Conservation (phyloP, 305 asterid species). For the Rubia balearica region DNA sequence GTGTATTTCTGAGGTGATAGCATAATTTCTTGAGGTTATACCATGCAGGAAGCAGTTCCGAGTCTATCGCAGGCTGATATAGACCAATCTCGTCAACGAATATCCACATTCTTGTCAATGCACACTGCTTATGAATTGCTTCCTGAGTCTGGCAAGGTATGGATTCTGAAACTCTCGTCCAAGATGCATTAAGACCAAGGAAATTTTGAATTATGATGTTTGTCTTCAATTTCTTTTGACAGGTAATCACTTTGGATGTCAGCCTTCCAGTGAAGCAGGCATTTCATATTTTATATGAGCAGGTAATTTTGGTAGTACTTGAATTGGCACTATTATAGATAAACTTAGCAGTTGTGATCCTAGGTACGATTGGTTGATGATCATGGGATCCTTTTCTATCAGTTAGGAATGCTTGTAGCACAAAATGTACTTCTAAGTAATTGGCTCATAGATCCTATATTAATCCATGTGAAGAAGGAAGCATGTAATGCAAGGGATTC, state of each 20-base stretch:
- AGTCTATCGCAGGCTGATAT: slow-evolving; percentile 49
- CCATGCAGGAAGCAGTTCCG: slow-evolving; percentile 46
- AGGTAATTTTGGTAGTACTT: slow-evolving; percentile 35
- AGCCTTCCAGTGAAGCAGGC: slow-evolving; percentile 67
- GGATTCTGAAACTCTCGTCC: slow-evolving; percentile 7
- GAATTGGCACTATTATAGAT: not conserved
- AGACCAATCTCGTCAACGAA: slow-evolving; percentile 49
- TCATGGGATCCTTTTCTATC: not conserved
- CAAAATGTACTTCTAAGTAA: slow-evolving; percentile 1
- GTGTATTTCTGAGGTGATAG: not conserved
- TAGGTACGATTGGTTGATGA: too few species aligned
- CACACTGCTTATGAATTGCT: slow-evolving; percentile 67
- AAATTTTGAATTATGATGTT: not conserved
- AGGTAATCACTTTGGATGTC: slow-evolving; percentile 65
- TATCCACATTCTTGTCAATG: slow-evolving; percentile 50
- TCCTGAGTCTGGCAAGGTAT: slow-evolving; percentile 74
- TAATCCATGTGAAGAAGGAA: too few species aligned
- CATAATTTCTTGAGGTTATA: slow-evolving; percentile 13
- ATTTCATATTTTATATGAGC: slow-evolving; percentile 61
- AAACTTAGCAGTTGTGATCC: too few species aligned
- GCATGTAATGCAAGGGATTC: too few species aligned
- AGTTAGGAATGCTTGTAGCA: not conserved
- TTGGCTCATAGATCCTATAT: not conserved
- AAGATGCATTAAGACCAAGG: not conserved
- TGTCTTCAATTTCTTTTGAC: slow-evolving; percentile 14